Evolutionary conservation across 2,329 filamentous ascomycete species (phyloP), one percentile per base, ranked within the genome.

Genomic region (Coccinonectria pachysandricola): DNA sequence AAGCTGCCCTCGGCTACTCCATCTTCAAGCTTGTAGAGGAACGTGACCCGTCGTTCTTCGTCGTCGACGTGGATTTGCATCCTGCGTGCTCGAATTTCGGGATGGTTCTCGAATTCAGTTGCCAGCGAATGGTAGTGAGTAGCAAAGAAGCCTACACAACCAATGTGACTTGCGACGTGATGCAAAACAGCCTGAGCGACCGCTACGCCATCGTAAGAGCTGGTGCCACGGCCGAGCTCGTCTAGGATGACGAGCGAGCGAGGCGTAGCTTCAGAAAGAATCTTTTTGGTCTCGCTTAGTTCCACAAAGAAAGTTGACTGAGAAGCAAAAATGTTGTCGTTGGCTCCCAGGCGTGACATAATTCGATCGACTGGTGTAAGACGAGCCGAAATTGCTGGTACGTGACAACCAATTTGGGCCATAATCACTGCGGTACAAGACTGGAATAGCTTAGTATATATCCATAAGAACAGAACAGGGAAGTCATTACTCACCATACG

Each of bases 291-390:
- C 54, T 98, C 91, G 0, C 86, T 87, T 2, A 98, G 64, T 56
- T 98, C 91, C 15, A 98, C 88, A 49, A 98, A 96, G 65, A 98
- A 98, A 3, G 91, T 98, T 9, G 84, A 93, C 54, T 98, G 91
- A 0, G 88, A 84, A 2, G 88, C 91, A 50, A 98, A 96, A 45
- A 98, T 98, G 56, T 96, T 96, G 71, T 98, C 91, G 48, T 96
- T 94, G 24, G 91, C 91, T 7, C 91, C 91, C 0, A 98, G 74
- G 23, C 91, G 84, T 7, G 88, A 96, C 91, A 98, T 98, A 63
- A 98, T 96, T 28, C 91, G 83, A 52, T 98, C 91, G 3, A 93
- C 76, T 0, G 91, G 88, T 0, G 88, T 96, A 22, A 98, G 67
- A 3, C 70, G 75, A 1, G 91, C 91, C 3, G 77, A 84, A 11